A percentile compares a stretch with the other conserved stretches of the same genome.
Evolutionary conservation across 108 stramenopile genomes (phyloP).

Genomic region (Cylindrotheca fusiformis): DNA sequence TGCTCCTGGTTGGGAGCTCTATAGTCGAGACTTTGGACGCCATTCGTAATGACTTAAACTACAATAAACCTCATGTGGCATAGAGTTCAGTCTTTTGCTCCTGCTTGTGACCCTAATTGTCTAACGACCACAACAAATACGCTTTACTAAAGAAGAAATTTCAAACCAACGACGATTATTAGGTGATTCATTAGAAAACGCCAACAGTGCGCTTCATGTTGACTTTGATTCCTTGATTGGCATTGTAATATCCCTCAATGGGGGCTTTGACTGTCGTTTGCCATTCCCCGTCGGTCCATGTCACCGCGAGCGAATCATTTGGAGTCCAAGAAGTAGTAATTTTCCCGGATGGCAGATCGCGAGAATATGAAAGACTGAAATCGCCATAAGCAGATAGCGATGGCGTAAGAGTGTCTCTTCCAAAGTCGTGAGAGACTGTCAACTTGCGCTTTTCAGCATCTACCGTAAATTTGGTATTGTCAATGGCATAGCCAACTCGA

Average conservation of each 20-base stretch:
- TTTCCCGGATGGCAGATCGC: constrained; percentile 7
- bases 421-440: constrained; percentile 32
- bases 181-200: constrained; percentile 4
- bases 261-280: constrained; percentile 47
- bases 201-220: constrained; percentile 42
- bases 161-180: background rate
- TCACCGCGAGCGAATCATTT: constrained; percentile 37
- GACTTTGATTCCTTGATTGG: constrained; percentile 31
- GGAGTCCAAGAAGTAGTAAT: constrained; percentile 45
- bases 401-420: constrained; percentile 24
- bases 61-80: too few relatives aligned
- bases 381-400: constrained; percentile 29
- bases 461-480: constrained; percentile 15
- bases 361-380: constrained; percentile 19
- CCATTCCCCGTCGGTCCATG: constrained; percentile 55
- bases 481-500: constrained; percentile 32
- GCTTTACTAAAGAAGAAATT: too few relatives aligned
- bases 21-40: too few relatives aligned
- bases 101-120: too few relatives aligned
- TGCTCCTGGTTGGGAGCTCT: too few relatives aligned
- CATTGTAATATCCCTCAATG: constrained; percentile 31
- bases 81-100: too few relatives aligned
- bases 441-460: constrained; percentile 35
- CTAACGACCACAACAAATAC: too few relatives aligned
- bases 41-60: too few relatives aligned